Evolutionary conservation across 176 grass and related monocot species (phyloP), one percentile per base, ranked within the genome.

Genomic region (Saccharum spontaneum): DNA sequence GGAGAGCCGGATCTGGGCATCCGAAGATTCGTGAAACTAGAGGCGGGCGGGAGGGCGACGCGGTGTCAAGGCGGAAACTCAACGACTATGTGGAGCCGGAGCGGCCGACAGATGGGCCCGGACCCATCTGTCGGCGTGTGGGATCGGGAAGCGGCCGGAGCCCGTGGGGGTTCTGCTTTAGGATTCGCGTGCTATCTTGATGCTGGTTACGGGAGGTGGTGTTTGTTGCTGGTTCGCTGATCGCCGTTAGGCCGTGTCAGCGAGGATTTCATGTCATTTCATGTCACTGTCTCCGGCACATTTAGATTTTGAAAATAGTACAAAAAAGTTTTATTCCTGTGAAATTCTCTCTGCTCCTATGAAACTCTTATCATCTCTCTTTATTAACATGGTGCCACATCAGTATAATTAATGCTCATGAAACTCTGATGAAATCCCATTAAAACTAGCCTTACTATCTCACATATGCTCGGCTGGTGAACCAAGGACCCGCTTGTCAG

Each of bases 1-100:
- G 78, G 59, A 45, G 41, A 70, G 85, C 49, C 89, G 85, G 85
- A 87, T 87, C 89, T 87, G 80, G 20, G 75, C 48, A 46, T 38
- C 24, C 24, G 74, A 46, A 83, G 69, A 63, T 87, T 83, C 89
- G 46, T 68, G 84, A 90, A 86, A 84, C 71, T 22, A 6, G 50
- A 39, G 79, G 89, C 80, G 30, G 18, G 67, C 75, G 22, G 69
- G 49, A 52, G 54, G 24, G 10, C n/a, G 41, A 67, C 75, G 71
- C 57, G 20, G 36, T 8, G 8, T 12, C 34, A 22, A 64, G 72
- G 38, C 8, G 62, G 26, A 76, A 82, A 78, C 67, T 44, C n/a
- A 83, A 73, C 79, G 55, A 48, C 36, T n/a, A 24, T 17, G 46
- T n/a, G 37, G 26, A 40, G 5, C 37, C 3, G 16, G 16, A 0